A percentile compares a stretch with the other conserved stretches of the same genome.
phyloP scores from a whole-genome alignment of 2,329 filamentous ascomycete genomes.

The Apiospora marii region DNA sequence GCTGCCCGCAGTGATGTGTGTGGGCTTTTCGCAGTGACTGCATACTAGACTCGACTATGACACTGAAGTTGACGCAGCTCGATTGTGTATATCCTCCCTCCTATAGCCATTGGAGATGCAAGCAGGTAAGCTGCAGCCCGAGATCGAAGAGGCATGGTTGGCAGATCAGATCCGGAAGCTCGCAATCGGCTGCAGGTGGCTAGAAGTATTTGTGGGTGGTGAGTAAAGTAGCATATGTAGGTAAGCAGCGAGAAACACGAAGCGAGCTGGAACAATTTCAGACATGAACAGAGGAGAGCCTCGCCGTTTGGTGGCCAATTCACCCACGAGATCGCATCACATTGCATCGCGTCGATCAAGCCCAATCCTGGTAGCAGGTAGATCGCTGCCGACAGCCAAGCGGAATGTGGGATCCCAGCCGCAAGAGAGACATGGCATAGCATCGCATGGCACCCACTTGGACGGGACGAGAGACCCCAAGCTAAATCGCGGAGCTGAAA shows the following conservation, averaged over 20 bases:
- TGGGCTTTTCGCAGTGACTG: conserved; percentile 1
- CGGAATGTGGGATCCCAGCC: conserved; percentile 18
- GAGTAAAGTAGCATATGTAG: too few relatives aligned
- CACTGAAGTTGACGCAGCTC: background rate
- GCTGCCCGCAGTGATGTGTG: background rate
- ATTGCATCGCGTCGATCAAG: conserved; percentile 13
- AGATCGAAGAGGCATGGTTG: background rate
- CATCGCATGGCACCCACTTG: conserved; percentile 10
- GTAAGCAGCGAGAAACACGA: background rate
- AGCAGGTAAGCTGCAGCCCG: background rate
- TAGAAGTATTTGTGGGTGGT: background rate
- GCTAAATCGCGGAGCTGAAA: conserved; percentile 17
- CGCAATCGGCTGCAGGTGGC: background rate
- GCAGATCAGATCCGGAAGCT: too few relatives aligned
- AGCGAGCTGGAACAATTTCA: background rate
- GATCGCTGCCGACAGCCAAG: conserved; percentile 4
- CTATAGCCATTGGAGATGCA: background rate
- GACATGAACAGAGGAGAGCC: background rate
- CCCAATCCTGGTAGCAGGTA: background rate
- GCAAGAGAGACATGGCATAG: conserved; percentile 19
- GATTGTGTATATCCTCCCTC: background rate
- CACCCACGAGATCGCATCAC: conserved; percentile 16
- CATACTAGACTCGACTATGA: background rate
- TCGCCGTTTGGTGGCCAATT: background rate
- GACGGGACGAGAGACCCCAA: conserved; percentile 13